Base-by-base conservation (phyloP, 2,329 filamentous ascomycete species). In the Cordyceps tenuipes region DNA sequence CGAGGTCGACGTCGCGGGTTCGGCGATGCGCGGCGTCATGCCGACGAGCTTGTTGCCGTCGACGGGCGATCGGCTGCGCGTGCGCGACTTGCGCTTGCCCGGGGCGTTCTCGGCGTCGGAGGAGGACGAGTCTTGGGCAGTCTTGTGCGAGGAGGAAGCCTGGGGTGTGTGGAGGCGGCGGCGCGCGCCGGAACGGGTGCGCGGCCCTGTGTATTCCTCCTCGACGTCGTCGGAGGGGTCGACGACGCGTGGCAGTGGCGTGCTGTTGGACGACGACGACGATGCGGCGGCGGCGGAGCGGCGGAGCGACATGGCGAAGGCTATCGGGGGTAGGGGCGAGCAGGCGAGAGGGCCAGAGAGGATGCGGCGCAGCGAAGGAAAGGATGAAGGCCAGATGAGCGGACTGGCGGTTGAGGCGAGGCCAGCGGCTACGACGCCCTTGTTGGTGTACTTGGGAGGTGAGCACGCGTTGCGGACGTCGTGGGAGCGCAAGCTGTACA, bases 171-270 rank as follows among this genome's bases (percentile, higher is more conserved):
- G 80, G 23, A 23, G 23, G 76, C 57, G 83, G 74, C 80, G 79
- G 36, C 73, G 68, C 62, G 87, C 82, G 57, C 85, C 86, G 39
- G 91, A 93, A 67, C 91, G 85, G 63, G 91, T 95, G 63, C 86
- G 80, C 6, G 90, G 90, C 10, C 85, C 88, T 64, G 84, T 85
- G 73, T 95, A 83, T 43, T 73, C 73, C 73, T 95, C 82, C 43
- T 73, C 73, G 26, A 63, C 64, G 31, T 61, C 67, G 59, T 74
- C 72, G 48, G 72, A 72, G 26, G 72, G 70, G 3, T 56, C 58
- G 58, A 41, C 23, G 19, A 51, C 46, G 26, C 51, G 51, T 15
- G 39, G 15, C 17, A 46, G 36, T 12, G 57, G 57, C n/a, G 54
- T 57, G 31, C n/a, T 46, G 41, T 17, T 36, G 19, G 58, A 41